phyloP scores from a whole-genome alignment of 805 yeast species.

The Kuraishia molischiana region DNA sequence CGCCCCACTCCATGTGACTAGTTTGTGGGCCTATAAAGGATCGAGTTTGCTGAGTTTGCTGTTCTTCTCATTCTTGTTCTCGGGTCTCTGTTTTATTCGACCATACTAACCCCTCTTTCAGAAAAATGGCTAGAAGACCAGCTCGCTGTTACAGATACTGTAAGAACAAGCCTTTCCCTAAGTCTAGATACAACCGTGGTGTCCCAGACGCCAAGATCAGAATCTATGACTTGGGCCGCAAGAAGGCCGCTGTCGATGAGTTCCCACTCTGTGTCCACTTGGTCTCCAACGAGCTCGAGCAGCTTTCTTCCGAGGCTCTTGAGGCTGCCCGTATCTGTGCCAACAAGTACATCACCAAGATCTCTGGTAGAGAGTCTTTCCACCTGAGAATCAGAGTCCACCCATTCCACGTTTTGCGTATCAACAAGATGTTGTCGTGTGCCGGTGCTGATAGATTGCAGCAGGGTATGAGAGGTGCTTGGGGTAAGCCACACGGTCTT shows the following conservation, averaged over 20 bases:
- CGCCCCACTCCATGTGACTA: too few species aligned
- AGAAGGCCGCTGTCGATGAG: constrained; percentile 99
- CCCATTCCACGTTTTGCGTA: constrained; percentile 99
- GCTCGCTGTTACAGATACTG: constrained; percentile 99
- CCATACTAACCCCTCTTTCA: background rate
- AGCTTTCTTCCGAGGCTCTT: constrained; percentile 98
- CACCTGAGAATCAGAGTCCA: constrained; percentile 99
- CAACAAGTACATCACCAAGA: constrained; percentile 97
- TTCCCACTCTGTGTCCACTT: constrained; percentile 99
- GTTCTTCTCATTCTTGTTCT: too few species aligned
- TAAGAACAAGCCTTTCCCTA: constrained; percentile 99
- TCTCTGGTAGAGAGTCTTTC: constrained; percentile 99
- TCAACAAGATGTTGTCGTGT: constrained; percentile 99
- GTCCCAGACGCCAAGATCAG: constrained; percentile 99
- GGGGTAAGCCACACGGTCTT: constrained; percentile 99
- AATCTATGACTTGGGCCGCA: constrained; percentile 98
- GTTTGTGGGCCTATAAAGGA: too few species aligned
- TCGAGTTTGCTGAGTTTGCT: too few species aligned
- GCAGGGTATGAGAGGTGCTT: constrained; percentile 99
- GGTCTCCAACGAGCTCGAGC: constrained; percentile 98
- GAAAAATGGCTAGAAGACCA: constrained; percentile 99
- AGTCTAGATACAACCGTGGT: constrained; percentile 99
- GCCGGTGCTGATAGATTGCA: constrained; percentile 99
- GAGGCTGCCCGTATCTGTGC: constrained; percentile 99
- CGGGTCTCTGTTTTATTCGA: background rate